phyloP scores from a whole-genome alignment of 441 rosid genomes.

The Isatis lusitanica region DNA sequence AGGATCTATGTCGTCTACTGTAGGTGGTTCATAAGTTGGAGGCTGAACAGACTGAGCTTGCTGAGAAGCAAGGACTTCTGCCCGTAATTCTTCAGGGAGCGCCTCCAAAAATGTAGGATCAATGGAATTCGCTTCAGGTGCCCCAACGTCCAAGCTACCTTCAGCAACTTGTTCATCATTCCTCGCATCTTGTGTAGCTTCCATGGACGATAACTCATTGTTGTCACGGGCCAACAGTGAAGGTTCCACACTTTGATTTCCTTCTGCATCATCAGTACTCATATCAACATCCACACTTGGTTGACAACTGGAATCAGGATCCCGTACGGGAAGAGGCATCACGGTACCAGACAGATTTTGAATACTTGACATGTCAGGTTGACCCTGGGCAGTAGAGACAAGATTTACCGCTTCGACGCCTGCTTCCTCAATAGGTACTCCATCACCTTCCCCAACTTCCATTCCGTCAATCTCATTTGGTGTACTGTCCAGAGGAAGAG shows the following conservation, averaged over 20 bases:
- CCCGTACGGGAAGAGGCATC: constrained; percentile 43
- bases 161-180: constrained; percentile 38
- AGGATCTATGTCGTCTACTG: constrained; percentile 95
- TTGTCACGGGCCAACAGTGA: constrained; percentile 44
- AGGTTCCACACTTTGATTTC: constrained; percentile 53
- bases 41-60: constrained; percentile 93
- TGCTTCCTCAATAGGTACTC: constrained; percentile 44
- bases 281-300: constrained; percentile 77
- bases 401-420: constrained; percentile 46
- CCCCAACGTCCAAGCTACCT: constrained; percentile 64
- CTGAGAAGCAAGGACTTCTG: constrained; percentile 98
- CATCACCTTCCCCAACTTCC: constrained; percentile 78
- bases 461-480: constrained; percentile 64
- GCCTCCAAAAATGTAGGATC: constrained; percentile 99
- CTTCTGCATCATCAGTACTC: constrained; percentile 65
- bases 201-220: constrained; percentile 51
- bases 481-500: constrained; percentile 53
- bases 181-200: constrained; percentile 28
- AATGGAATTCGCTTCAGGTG: constrained; percentile 70
- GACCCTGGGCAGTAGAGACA: constrained; percentile 47
- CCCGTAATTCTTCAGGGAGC: constrained; percentile 90
- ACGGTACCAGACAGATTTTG: constrained; percentile 42
- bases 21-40: constrained; percentile 81
- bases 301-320: constrained; percentile 39
- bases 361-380: constrained; percentile 43